phyloP scores from a whole-genome alignment of 2,329 filamentous ascomycete genomes.

The Coniella vitis region DNA sequence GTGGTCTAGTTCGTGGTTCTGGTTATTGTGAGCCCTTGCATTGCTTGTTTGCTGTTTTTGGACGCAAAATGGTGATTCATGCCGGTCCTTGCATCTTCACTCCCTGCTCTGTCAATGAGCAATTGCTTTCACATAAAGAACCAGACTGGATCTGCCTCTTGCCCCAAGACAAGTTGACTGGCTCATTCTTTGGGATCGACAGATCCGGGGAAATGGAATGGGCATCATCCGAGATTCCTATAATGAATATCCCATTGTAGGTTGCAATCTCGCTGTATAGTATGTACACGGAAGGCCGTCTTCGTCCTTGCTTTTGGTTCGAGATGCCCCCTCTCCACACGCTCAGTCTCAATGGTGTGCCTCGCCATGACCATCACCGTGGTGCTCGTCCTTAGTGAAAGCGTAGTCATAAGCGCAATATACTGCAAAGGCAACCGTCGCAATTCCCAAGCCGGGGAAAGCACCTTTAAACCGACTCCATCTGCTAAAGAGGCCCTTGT shows the following conservation, averaged over 20 bases:
- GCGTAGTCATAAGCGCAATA: conserved; percentile 90
- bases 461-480: conserved; percentile 81
- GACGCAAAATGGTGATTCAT: no score
- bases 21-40: no score
- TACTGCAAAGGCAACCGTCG: conserved; percentile 79
- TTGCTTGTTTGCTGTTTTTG: no score
- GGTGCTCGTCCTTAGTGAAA: conserved; percentile 69
- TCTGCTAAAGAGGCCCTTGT: conserved; percentile 79
- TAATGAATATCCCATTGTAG: not conserved
- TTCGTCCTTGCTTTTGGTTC: not conserved
- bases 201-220: not conserved
- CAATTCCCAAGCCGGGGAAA: conserved; percentile 89
- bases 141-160: no score
- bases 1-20: no score
- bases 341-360: conserved; percentile 45
- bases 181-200: no score
- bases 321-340: not conserved
- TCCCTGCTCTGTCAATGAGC: no score
- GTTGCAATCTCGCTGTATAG: not conserved
- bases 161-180: no score
- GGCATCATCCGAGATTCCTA: not conserved
- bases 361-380: conserved; percentile 46
- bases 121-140: no score
- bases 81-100: no score
- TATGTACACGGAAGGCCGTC: conserved; percentile 11